These are phyloP conservation scores for Pistacia integerrima DNA, from an alignment of 345 rosid species.

Conservation along the genomic window DNA sequence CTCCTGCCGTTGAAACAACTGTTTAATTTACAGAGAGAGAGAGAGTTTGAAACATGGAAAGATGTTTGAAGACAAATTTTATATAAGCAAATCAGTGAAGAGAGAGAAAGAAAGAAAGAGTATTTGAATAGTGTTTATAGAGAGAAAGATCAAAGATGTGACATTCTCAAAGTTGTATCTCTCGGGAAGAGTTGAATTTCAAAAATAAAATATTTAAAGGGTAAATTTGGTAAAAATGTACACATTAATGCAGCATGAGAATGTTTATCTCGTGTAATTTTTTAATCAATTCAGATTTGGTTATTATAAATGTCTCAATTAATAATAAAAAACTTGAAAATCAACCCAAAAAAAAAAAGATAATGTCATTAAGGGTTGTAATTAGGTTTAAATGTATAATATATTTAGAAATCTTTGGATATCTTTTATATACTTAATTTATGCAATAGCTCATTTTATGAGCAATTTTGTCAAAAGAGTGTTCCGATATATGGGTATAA, in stretches of 20 bases:
- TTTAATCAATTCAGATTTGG: no score
- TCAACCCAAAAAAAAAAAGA: no score
- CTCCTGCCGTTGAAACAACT: conserved; percentile 6
- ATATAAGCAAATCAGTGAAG: conserved; percentile 18
- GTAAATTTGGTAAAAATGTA: conserved; percentile 10
- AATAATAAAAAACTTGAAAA: no score
- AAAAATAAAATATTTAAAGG: background rate
- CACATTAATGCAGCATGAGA: background rate
- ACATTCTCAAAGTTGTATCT: background rate
- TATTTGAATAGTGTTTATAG: conserved; percentile 2
- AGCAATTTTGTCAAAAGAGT: no score
- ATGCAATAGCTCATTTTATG: no score
- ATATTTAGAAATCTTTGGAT: no score
- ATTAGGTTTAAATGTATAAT: no score
- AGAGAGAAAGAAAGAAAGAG: conserved; percentile 5
- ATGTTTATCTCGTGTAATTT: no score
- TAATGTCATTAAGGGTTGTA: no score
- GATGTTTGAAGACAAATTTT: conserved; percentile 33
- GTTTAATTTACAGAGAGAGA: conserved; percentile 2
- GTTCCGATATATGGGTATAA: no score
- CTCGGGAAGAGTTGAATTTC: background rate
- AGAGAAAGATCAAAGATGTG: conserved; percentile 4
- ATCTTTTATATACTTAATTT: no score
- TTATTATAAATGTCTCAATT: no score
- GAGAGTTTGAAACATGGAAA: conserved; percentile 27